These are phyloP conservation scores for Meyerozyma guilliermondii DNA, from an alignment of 1,139 yeast genomes.

Conservation along the genomic window DNA sequence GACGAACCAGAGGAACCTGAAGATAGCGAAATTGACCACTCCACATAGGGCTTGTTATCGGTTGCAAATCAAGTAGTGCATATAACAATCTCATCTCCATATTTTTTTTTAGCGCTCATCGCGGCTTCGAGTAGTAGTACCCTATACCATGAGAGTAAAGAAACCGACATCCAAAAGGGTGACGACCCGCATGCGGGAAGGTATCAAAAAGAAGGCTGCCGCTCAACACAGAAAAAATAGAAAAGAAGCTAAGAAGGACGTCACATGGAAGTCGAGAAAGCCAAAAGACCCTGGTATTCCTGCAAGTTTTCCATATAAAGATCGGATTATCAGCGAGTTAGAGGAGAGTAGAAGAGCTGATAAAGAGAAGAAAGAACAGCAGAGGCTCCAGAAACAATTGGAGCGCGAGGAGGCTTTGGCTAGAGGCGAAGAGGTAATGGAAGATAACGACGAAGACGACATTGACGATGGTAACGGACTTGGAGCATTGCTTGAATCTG, in stretches of 20 bases:
- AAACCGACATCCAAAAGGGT: constrained; percentile 81
- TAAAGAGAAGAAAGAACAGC: constrained; percentile 53
- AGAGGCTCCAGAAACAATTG: constrained; percentile 41
- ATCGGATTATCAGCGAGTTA: constrained; percentile 71
- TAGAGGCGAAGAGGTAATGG: constrained; percentile 37
- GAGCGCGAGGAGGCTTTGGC: constrained; percentile 44
- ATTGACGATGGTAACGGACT: constrained; percentile 50
- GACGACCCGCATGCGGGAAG: constrained; percentile 91
- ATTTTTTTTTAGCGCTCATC: background rate
- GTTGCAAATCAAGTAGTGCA: background rate
- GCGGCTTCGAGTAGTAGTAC: background rate
- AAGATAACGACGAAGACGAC: constrained; percentile 33
- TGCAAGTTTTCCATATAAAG: constrained; percentile 89
- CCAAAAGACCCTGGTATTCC: constrained; percentile 95
- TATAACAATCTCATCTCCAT: background rate
- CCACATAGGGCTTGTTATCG: background rate
- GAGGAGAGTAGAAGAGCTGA: constrained; percentile 66
- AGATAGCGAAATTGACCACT: too few species aligned
- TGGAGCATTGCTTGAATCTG: constrained; percentile 84
- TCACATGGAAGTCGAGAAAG: constrained; percentile 83
- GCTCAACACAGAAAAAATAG: constrained; percentile 86
- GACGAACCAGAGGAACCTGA: too few species aligned
- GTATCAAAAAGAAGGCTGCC: constrained; percentile 90
- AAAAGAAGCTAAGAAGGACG: constrained; percentile 79
- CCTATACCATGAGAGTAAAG: constrained; percentile 39